A percentile compares a stretch with the other conserved stretches of the same genome.
Conservation (phyloP, 1,284 basidiomycete genomes). For the Hymenochaete sp. region DNA sequence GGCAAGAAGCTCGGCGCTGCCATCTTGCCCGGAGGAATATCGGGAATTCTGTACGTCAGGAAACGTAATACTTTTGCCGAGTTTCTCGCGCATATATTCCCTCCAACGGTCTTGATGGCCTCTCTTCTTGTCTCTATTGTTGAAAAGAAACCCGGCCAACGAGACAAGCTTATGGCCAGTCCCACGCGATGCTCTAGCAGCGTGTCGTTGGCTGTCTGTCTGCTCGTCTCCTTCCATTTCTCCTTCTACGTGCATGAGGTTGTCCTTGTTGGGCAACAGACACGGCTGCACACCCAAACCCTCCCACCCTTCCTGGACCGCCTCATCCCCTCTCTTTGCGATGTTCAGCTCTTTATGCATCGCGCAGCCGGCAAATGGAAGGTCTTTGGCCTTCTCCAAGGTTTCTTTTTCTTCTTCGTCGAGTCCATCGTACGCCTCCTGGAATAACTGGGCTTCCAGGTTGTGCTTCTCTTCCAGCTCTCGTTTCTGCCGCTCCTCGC, state of each 20-base stretch:
- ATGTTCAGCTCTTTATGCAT: slow-evolving; percentile 27
- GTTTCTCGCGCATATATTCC: slow-evolving; percentile 18
- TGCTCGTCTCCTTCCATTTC: neutral
- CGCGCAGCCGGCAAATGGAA: slow-evolving; percentile 22
- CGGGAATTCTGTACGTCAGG: slow-evolving; percentile 26
- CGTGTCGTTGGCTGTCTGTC: neutral
- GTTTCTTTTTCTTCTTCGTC: slow-evolving; percentile 19
- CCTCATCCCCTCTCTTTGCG: slow-evolving; percentile 20
- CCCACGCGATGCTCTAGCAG: slow-evolving; percentile 20
- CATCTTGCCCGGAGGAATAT: slow-evolving; percentile 26
- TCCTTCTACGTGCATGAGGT: neutral
- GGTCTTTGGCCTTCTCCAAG: slow-evolving; percentile 16
- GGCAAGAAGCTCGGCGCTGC: slow-evolving; percentile 22
- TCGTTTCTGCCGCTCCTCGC: slow-evolving; percentile 11
- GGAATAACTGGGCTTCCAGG: neutral
- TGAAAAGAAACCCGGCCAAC: slow-evolving; percentile 27
- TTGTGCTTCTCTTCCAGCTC: no score
- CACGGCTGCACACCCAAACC: neutral
- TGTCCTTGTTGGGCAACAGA: slow-evolving; percentile 5
- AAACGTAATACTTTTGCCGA: slow-evolving; percentile 11
- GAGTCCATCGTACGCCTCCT: slow-evolving; percentile 8
- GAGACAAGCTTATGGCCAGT: slow-evolving; percentile 26
- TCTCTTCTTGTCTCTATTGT: slow-evolving; percentile 29
- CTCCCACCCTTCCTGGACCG: slow-evolving; percentile 3
- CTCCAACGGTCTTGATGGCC: slow-evolving; percentile 25